Evolutionary conservation across 306 rosid species (phyloP).

Genomic region (Rosa rugosa): DNA sequence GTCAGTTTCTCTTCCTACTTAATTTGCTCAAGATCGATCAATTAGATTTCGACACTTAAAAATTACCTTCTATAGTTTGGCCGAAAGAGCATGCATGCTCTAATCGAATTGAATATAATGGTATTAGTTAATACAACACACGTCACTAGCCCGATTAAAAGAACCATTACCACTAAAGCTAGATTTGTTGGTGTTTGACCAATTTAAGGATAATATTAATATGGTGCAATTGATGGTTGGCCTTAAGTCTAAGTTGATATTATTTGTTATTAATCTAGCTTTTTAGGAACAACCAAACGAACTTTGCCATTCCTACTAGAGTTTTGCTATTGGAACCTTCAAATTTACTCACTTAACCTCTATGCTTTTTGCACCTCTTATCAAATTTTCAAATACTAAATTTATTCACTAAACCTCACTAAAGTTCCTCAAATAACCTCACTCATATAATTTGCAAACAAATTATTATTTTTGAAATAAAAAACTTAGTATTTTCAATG

Average conservation of each 20-base stretch:
- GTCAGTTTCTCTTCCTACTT: not conserved
- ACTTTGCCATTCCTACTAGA: not conserved
- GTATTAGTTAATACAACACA: not conserved
- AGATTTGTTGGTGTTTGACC: not conserved
- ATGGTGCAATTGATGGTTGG: conserved; percentile 2
- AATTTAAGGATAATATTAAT: not conserved
- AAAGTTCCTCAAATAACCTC: too few species aligned
- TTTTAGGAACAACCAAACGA: not conserved
- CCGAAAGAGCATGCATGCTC: not conserved
- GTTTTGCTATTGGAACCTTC: too few species aligned
- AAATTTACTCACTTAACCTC: too few species aligned
- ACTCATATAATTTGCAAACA: too few species aligned
- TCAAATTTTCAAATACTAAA: too few species aligned
- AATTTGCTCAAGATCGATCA: not conserved
- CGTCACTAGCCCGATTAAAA: not conserved
- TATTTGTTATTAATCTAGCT: not conserved
- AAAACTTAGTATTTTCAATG: too few species aligned
- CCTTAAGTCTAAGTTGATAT: conserved; percentile 4
- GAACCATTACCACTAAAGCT: not conserved
- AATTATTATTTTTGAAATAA: too few species aligned
- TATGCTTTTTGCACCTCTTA: too few species aligned
- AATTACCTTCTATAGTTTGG: not conserved
- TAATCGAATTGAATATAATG: not conserved
- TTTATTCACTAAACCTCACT: too few species aligned
- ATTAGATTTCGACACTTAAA: not conserved